A percentile compares a stretch with the other conserved stretches of the same genome.
These are phyloP conservation scores for Globisporangium radiosum DNA, from an alignment of 352 stramenopile species.

Conservation along the genomic window DNA sequence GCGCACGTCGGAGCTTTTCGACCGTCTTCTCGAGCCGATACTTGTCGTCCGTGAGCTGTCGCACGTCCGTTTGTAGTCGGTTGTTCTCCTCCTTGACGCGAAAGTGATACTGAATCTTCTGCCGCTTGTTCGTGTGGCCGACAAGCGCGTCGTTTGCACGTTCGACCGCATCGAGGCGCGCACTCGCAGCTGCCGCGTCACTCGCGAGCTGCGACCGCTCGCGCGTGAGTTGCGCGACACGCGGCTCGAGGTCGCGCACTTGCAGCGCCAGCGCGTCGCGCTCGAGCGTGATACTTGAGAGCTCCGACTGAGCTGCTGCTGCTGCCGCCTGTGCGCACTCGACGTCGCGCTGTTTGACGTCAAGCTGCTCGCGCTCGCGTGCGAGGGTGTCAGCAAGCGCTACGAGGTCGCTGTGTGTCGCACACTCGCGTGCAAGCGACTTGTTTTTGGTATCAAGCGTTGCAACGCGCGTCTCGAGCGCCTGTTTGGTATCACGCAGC, in stretches of 20 bases:
- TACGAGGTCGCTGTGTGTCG: constrained; percentile 8
- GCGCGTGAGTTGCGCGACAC: constrained; percentile 1
- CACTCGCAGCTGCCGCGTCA: constrained; percentile 16
- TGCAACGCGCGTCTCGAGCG: neutral
- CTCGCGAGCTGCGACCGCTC: constrained; percentile 13
- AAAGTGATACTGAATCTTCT: constrained; percentile 81
- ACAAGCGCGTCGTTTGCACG: constrained; percentile 72
- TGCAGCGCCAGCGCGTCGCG: neutral
- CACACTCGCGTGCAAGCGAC: neutral
- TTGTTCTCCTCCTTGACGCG: constrained; percentile 85
- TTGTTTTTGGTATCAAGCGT: neutral
- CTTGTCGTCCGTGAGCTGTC: constrained; percentile 57
- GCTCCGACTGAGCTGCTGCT: constrained; percentile 12
- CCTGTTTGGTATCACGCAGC: neutral
- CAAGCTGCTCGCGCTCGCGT: constrained; percentile 15
- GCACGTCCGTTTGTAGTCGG: constrained; percentile 58
- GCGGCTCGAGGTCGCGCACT: neutral
- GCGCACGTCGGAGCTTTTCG: constrained; percentile 29
- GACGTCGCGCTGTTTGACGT: constrained; percentile 17
- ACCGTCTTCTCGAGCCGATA: constrained; percentile 41
- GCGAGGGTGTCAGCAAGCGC: constrained; percentile 22
- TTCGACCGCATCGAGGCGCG: constrained; percentile 16
- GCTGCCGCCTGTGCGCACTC: constrained; percentile 18
- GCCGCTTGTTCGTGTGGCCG: constrained; percentile 67
- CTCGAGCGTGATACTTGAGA: constrained; percentile 14